These are phyloP conservation scores for Nakaseomyces sp. DNA, from an alignment of 1,139 yeast genomes.

Conservation along the genomic window DNA sequence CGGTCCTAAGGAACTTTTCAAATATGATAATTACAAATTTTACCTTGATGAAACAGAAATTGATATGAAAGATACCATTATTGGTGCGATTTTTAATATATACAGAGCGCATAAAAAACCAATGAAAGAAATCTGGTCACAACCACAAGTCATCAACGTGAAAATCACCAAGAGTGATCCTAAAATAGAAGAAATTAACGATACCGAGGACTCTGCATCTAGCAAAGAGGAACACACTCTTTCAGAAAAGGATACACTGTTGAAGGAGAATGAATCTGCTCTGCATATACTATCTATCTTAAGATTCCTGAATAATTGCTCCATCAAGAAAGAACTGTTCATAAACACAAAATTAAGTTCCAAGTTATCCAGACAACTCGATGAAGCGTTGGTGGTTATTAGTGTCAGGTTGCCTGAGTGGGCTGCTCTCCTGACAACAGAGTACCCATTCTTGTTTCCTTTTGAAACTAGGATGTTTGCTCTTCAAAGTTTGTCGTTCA, in stretches of 20 bases:
- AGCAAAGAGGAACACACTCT: conserved; percentile 10
- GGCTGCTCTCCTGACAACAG: conserved; percentile 64
- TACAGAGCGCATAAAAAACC: conserved; percentile 38
- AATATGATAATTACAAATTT: conserved; percentile 50
- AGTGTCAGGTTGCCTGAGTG: conserved; percentile 84
- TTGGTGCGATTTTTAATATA: conserved; percentile 64
- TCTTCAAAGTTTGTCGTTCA: conserved; percentile 83
- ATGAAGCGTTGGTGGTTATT: conserved; percentile 82
- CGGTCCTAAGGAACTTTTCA: conserved; percentile 11
- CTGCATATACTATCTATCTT: conserved; percentile 48
- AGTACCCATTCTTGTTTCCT: conserved; percentile 78
- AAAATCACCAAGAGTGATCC: conserved; percentile 33
- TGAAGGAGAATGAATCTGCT: conserved; percentile 34
- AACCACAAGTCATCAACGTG: conserved; percentile 47
- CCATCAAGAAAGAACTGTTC: conserved; percentile 42
- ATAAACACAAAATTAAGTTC: conserved; percentile 79
- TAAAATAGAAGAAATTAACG: not conserved
- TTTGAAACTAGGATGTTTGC: conserved; percentile 71
- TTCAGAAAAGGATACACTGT: conserved; percentile 23
- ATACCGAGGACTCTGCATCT: conserved; percentile 17
- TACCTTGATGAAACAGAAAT: conserved; percentile 51
- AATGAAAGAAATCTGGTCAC: conserved; percentile 47
- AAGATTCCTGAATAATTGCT: conserved; percentile 37
- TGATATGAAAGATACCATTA: conserved; percentile 65
- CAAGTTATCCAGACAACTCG: conserved; percentile 76